phyloP scores from a whole-genome alignment of 441 rosid species.

The Bocquillonia castaneifolia region DNA sequence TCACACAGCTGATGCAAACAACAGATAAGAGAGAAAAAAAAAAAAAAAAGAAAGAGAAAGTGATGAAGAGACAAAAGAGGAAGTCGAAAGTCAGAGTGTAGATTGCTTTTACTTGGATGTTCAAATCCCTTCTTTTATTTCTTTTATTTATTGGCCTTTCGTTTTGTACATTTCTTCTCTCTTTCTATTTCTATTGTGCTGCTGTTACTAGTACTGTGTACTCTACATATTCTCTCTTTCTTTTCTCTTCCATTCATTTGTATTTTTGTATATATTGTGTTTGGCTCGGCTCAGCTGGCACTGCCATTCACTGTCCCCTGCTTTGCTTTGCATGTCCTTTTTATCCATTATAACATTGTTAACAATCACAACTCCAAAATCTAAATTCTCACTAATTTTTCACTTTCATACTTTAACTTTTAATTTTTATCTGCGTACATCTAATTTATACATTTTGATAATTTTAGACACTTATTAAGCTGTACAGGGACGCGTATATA shows the following conservation, averaged over 20 bases:
- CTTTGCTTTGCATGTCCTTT: neutral
- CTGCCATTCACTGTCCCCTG: conserved; percentile 8
- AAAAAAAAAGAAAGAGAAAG: neutral
- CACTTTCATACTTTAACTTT: no score
- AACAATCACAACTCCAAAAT: no score
- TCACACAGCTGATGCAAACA: conserved; percentile 3
- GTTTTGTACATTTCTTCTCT: neutral
- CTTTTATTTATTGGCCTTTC: conserved; percentile 14
- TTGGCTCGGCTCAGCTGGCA: neutral
- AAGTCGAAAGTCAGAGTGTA: conserved; percentile 37
- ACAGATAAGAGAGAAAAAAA: neutral
- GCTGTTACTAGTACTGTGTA: no score
- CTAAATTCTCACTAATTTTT: no score
- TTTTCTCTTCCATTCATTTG: conserved; percentile 6
- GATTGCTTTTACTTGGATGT: conserved; percentile 14
- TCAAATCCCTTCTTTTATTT: neutral
- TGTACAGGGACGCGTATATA: no score
- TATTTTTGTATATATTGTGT: no score
- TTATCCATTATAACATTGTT: no score
- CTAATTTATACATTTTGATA: no score
- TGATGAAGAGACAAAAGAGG: conserved; percentile 45
- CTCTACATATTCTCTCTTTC: neutral
- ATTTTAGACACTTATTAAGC: no score
- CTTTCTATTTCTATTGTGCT: neutral
- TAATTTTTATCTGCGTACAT: no score